phyloP scores from a whole-genome alignment of 768 basidiomycete genomes.

The Suillus sp. region DNA sequence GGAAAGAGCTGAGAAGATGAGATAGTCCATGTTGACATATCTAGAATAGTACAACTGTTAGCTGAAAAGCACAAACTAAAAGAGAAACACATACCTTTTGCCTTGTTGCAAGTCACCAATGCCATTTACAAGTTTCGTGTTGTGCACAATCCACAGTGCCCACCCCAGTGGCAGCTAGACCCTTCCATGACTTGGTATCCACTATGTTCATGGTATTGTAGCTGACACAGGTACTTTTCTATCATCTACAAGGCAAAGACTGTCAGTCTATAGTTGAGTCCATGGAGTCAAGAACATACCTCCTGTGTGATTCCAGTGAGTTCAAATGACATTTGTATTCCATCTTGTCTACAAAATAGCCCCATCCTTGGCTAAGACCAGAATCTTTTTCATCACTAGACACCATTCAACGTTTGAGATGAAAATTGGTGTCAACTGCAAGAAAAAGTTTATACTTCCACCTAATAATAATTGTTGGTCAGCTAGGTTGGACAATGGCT shows the following conservation, averaged over 20 bases:
- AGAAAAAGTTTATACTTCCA: slow-evolving; percentile 31
- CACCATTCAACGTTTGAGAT: slow-evolving; percentile 27
- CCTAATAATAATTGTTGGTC: slow-evolving; percentile 14
- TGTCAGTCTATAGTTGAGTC: too few species aligned
- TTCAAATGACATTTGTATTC: slow-evolving; percentile 20
- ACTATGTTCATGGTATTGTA: neutral
- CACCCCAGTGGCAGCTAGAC: slow-evolving; percentile 15
- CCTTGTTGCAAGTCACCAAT: slow-evolving; percentile 18
- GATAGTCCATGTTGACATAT: slow-evolving; percentile 17
- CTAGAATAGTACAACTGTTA: slow-evolving; percentile 5
- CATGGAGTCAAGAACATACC: slow-evolving; percentile 14
- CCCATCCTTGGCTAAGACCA: slow-evolving; percentile 27
- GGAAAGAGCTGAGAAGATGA: slow-evolving; percentile 2
- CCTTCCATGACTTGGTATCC: slow-evolving; percentile 13
- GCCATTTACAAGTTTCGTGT: slow-evolving; percentile 20
- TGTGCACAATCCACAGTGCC: slow-evolving; percentile 16
- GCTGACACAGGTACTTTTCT: slow-evolving; percentile 27
- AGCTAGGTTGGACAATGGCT: too few species aligned
- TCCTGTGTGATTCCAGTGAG: slow-evolving; percentile 15
- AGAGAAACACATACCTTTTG: slow-evolving; percentile 8
- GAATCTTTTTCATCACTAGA: slow-evolving; percentile 32
- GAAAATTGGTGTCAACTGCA: slow-evolving; percentile 36
- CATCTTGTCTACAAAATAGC: slow-evolving; percentile 30
- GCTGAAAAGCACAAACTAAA: neutral
- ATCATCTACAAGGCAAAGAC: too few species aligned